Evolutionary conservation across 176 grass and related monocot genomes (phyloP), one percentile per base, ranked within the genome.

Genomic region (Tuctoria greenei): DNA sequence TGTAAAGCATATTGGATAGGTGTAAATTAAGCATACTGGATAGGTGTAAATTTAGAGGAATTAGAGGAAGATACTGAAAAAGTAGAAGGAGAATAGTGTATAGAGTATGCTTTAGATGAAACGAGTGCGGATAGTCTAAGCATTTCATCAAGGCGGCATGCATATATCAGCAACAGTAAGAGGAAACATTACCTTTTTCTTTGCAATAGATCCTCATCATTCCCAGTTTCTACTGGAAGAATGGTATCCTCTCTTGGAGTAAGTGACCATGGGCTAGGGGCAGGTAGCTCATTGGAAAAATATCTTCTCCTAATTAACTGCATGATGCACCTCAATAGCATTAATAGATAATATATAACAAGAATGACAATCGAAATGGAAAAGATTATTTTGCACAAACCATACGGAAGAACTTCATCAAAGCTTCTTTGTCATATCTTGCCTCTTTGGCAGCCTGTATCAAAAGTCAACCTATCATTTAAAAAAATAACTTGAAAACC

Each of bases 271-370:
- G 87, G 66, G 59, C 67, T 95, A 73, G 89, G 76, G 18, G 82
- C 66, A 62, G 89, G 95, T 73, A 95, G 72, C 49, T 99, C 95
- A 62, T 92, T 90, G 8, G 85, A 95, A 72, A 99, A 95, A 81
- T 99, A 99, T 37, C 95, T 90, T 74, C 95, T 99, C 71, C 89
- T 88, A 78, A 99, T 99, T 82, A 99, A 92, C 95, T 99, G 88
- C 79, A 95, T 82, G 17, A 83, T 64, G 17, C 16, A 75, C 77
- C 7, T 73, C 11, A 78, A 46, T 35, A 81, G 21, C 0, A 62
- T 77, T 83, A 86, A 34, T 24, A 76, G 75, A 57, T 70, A 74
- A 20, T 75, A 12, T 58, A 38, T 69, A 79, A 5, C 34, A 7
- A 67, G 3, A 70, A 54, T 35, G 23, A 15, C 74, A 67, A 74